Base-by-base conservation (phyloP, 163 green algal genomes). In the Prototheca cutis region DNA sequence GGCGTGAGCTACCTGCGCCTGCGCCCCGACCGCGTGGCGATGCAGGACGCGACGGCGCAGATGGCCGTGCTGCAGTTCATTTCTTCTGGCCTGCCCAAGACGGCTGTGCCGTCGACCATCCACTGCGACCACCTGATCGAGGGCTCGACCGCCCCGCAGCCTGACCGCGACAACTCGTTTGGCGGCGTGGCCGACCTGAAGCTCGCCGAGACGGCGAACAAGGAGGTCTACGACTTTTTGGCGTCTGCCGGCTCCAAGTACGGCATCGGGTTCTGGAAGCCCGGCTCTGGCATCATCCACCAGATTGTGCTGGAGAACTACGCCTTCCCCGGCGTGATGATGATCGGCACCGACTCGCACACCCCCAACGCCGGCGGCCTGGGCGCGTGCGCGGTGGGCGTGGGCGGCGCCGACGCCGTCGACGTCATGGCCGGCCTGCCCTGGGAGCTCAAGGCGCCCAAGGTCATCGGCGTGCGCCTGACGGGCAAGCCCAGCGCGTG, bases 41-140 rank as follows among this genome's bases (percentile, higher is more conserved):
- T 96, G 90, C 90, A 97, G 80, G 90, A 97, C 53, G 90, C 90
- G 23, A 97, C 90, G 23, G 90, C 90, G 6, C 90, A 97, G 79
- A 97, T 97, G 90, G 90, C 90, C 36, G 90, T 97, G 78, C 79
- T 97, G 49, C 90, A 97, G 71, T 97, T 97, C 80, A 97, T 97
- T 63, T 94, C 86, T 25, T 95, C 84, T 1, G 90, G 90, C 15
- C 75, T 95, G 65, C 84, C 85, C 36, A 84, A 89, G 68, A 87
- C 84, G 60, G 80, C 84, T 48, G 89, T 95, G 59, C 88, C 90
- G 30, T 90, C 86, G 48, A 97, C 90, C 58, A 95, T 97, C 54
- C 90, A 97, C 76, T 96, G 90, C 71, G 90, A 96, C 61, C 89
- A 95, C 72, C 71, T 97, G 25, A 95, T 96, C 54, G 90, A 96